Conservation (phyloP, 495 filamentous ascomycete genomes). For the Immersiella caudata region DNA sequence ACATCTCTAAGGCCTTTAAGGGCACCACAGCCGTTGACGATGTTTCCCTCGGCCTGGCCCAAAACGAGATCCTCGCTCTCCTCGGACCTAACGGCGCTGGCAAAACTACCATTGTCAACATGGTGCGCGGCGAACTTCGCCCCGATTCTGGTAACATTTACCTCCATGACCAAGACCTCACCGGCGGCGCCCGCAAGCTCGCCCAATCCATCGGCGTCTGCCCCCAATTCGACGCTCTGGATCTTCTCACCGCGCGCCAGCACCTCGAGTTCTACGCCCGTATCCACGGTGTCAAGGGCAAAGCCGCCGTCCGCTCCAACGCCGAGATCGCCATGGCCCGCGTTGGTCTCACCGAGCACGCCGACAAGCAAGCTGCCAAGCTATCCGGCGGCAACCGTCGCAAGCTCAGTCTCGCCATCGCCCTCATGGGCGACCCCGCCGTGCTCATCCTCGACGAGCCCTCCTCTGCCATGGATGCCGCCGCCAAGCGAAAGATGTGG, state of each 20-base stretch:
- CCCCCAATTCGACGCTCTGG: slow-evolving; percentile 67
- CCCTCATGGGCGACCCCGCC: slow-evolving; percentile 73
- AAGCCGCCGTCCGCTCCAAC: slow-evolving; percentile 55
- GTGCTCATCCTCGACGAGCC: slow-evolving; percentile 74
- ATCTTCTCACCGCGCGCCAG: slow-evolving; percentile 69
- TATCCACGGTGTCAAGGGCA: slow-evolving; percentile 61
- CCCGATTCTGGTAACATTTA: slow-evolving; percentile 62
- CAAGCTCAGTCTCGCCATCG: slow-evolving; percentile 68
- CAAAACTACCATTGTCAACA: slow-evolving; percentile 77
- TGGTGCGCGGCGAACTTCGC: slow-evolving; percentile 76
- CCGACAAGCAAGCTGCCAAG: slow-evolving; percentile 52
- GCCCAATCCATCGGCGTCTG: slow-evolving; percentile 71
- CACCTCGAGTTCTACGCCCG: slow-evolving; percentile 74
- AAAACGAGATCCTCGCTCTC: slow-evolving; percentile 76
- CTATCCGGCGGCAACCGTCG: slow-evolving; percentile 60
- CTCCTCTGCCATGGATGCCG: slow-evolving; percentile 67
- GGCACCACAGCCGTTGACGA: slow-evolving; percentile 70
- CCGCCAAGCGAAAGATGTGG: slow-evolving; percentile 74
- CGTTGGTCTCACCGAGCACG: slow-evolving; percentile 60
- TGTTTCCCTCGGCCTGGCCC: slow-evolving; percentile 72
- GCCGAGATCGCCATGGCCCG: slow-evolving; percentile 57
- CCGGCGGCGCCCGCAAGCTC: slow-evolving; percentile 60
- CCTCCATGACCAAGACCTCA: slow-evolving; percentile 70
- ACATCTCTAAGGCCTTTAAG: slow-evolving; percentile 74
- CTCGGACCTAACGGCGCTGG: slow-evolving; percentile 85